Evolutionary conservation across 2,329 filamentous ascomycete species (phyloP), one percentile per base, ranked within the genome.

Genomic region (Reticulascus tulasneorum): DNA sequence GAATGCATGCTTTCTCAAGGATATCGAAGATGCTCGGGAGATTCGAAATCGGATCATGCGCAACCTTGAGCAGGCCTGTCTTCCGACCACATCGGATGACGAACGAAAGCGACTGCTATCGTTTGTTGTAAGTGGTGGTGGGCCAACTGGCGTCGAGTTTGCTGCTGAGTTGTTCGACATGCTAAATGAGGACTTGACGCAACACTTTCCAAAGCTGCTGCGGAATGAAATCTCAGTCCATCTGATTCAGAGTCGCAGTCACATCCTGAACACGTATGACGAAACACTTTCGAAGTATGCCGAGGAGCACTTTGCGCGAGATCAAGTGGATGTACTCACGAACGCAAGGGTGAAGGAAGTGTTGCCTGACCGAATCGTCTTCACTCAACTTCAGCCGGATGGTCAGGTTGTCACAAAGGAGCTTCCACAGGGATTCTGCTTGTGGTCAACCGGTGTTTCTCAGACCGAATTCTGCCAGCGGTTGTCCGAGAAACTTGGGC

Each of bases 221-320:
- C 81, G 93, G 44, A 97, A 97, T 56, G 89, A 98, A 59, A 94
- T 98, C 31, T 97, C 93, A 0, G 91, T 98, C 2, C 94, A 98
- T 55, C 74, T 98, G 29, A 96, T 98, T 44, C 93, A 98, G 57
- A 94, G 88, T 52, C 79, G 93, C 40, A 82, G 85, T 25, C 93
- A 98, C 51, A 98, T 98, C 46, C 72, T 98, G 20, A 98, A 98
- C 66, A 98, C 93, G 1, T 98, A 98, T 56, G 93, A 98, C 47
- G 93, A 98, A 64, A 84, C 88, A 0, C 74, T 98, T 2, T 96
- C 90, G 9, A 81, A 82, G 55, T 98, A 94, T 56, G 91, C 93
- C 15, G 93, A 98, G 63, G 79, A 86, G 35, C 82, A 86, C 26
- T 96, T 98, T 54, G 79, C 85, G 13, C 87, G 93, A 53, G 93